Percentiles rank a stretch among this genome's conserved stretches.
These are phyloP conservation scores for Trichosporon inkin DNA, from an alignment of 1,284 basidiomycete species.

Conservation along the genomic window DNA sequence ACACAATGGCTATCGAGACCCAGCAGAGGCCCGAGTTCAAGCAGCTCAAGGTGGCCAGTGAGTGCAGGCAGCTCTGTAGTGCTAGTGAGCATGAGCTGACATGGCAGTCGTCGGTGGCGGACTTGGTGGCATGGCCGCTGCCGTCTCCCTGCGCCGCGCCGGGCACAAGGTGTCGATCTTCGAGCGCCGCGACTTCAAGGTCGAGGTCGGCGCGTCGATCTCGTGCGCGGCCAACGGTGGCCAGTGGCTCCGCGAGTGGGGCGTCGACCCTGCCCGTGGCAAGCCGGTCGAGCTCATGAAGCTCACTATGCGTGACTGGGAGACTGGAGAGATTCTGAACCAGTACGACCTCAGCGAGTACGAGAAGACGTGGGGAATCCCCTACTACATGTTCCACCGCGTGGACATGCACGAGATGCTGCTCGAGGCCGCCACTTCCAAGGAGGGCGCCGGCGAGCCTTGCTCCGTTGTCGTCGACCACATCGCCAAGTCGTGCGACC, in stretches of 20 bases:
- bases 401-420: constrained; percentile 48
- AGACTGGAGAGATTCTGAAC: constrained; percentile 38
- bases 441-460: constrained; percentile 38
- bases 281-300: constrained; percentile 37
- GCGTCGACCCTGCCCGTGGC: constrained; percentile 32
- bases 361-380: constrained; percentile 39
- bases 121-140: constrained; percentile 36
- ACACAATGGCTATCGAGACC: constrained; percentile 3
- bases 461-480: constrained; percentile 40
- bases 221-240: constrained; percentile 39
- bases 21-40: constrained; percentile 10
- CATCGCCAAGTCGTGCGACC: constrained; percentile 39
- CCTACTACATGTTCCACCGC: constrained; percentile 44
- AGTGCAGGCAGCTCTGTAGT: neutral
- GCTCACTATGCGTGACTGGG: constrained; percentile 41
- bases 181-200: constrained; percentile 39
- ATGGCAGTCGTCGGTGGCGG: constrained; percentile 36
- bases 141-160: constrained; percentile 36
- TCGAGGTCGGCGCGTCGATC: constrained; percentile 44
- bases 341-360: constrained; percentile 36
- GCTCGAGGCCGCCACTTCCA: constrained; percentile 35
- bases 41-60: constrained; percentile 21
- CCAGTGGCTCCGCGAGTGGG: constrained; percentile 41
- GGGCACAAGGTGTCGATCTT: constrained; percentile 39
- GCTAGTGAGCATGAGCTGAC: neutral